A percentile compares a stretch with the other conserved stretches of the same genome.
These are phyloP conservation scores for Pseudozyma sp. DNA, from an alignment of 1,284 basidiomycete genomes.

Conservation along the genomic window DNA sequence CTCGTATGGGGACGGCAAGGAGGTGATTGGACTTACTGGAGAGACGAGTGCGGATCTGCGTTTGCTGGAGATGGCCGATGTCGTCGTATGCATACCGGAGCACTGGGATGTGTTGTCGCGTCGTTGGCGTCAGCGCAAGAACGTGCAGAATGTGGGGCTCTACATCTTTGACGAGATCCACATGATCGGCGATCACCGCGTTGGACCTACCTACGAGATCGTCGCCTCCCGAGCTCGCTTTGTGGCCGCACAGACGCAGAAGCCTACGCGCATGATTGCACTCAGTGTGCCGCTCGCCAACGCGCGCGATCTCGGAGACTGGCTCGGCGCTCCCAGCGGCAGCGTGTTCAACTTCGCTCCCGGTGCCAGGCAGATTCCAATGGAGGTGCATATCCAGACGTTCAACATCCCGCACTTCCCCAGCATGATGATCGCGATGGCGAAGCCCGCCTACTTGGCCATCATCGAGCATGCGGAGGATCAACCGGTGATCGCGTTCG, in stretches of 20 bases:
- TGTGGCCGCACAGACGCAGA: constrained; percentile 92
- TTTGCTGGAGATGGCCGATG: constrained; percentile 78
- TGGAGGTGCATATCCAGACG: constrained; percentile 96
- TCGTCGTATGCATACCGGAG: constrained; percentile 88
- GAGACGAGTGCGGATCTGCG: constrained; percentile 94
- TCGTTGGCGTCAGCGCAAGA: constrained; percentile 95
- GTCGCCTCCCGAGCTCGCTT: constrained; percentile 93
- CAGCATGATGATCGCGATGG: constrained; percentile 98
- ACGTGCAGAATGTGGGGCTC: constrained; percentile 90
- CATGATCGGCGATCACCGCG: constrained; percentile 84
- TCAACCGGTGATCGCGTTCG: constrained; percentile 91
- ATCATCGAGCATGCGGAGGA: constrained; percentile 87
- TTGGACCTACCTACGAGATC: constrained; percentile 95
- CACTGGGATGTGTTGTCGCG: constrained; percentile 98
- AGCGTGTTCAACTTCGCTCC: constrained; percentile 98
- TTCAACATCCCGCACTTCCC: constrained; percentile 98
- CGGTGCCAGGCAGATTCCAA: constrained; percentile 90
- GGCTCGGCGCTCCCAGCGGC: constrained; percentile 90
- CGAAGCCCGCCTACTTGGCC: constrained; percentile 94
- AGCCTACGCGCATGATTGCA: constrained; percentile 90
- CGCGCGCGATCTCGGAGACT: constrained; percentile 93
- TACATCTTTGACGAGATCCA: constrained; percentile 96
- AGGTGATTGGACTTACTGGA: constrained; percentile 90
- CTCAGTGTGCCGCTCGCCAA: constrained; percentile 96
- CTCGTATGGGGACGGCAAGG: constrained; percentile 84